Evolutionary conservation across 495 filamentous ascomycete genomes (phyloP).

Genomic region (Niebla homalea): DNA sequence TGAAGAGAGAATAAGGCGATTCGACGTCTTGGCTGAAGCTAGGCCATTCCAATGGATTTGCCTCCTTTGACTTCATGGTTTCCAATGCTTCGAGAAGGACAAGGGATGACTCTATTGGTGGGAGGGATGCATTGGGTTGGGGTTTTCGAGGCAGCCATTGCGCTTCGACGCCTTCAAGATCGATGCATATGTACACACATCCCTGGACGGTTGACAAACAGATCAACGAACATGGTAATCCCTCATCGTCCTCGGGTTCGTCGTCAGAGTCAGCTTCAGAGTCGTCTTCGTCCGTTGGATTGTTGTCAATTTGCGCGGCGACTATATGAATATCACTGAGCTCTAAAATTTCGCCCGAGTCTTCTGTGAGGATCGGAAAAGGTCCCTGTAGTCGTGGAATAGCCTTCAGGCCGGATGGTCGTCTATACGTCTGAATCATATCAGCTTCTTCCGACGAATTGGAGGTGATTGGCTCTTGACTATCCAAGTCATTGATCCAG

Average conservation of each 20-base stretch:
- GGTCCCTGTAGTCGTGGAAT: slow-evolving; percentile 77
- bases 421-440: slow-evolving; percentile 55
- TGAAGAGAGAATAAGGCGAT: slow-evolving; percentile 65
- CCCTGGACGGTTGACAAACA: slow-evolving; percentile 64
- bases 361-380: slow-evolving; percentile 54
- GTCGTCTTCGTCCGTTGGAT: slow-evolving; percentile 41
- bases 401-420: slow-evolving; percentile 55
- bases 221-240: slow-evolving; percentile 56
- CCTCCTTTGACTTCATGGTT: slow-evolving; percentile 38
- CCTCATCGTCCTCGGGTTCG: slow-evolving; percentile 45
- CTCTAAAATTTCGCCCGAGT: slow-evolving; percentile 56
- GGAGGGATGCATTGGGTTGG: slow-evolving; percentile 8
- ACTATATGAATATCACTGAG: slow-evolving; percentile 48
- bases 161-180: slow-evolving; percentile 66
- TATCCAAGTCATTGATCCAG: slow-evolving; percentile 73
- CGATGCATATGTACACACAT: slow-evolving; percentile 63
- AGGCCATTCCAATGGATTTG: slow-evolving; percentile 47
- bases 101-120: slow-evolving; percentile 31
- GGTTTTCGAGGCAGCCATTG: slow-evolving; percentile 60
- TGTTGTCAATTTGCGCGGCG: slow-evolving; percentile 36
- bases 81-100: slow-evolving; percentile 45
- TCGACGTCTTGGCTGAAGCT: slow-evolving; percentile 59
- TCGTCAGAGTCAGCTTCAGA: slow-evolving; percentile 28
- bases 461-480: slow-evolving; percentile 49
- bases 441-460: slow-evolving; percentile 24